These are phyloP conservation scores for Aspergillus ochraceus DNA, from an alignment of 2,329 filamentous ascomycete species.

Conservation along the genomic window DNA sequence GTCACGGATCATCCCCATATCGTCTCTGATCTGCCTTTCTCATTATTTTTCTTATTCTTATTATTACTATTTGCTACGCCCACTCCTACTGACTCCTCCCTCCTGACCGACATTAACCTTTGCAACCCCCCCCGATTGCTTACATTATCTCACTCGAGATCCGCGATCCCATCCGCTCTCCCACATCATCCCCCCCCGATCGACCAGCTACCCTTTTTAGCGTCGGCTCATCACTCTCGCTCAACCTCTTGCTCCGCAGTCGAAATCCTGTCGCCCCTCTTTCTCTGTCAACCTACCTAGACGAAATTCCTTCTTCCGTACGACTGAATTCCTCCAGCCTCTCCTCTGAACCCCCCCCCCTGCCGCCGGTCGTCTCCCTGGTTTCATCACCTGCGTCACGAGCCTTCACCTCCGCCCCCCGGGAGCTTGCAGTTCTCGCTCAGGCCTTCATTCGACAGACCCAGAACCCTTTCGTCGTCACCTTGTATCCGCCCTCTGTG, in stretches of 20 bases:
- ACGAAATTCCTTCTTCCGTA: background rate
- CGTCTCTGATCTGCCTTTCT: background rate
- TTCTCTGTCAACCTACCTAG: constrained; percentile 11
- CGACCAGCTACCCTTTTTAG: constrained; percentile 25
- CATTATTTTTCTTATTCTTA: background rate
- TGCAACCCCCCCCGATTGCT: constrained; percentile 12
- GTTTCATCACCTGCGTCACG: constrained; percentile 21
- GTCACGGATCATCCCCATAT: background rate
- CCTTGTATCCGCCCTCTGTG: constrained; percentile 11
- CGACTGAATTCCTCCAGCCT: constrained; percentile 1
- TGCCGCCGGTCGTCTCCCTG: constrained; percentile 12
- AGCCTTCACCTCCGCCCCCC: constrained; percentile 17
- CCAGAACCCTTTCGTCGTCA: constrained; percentile 14
- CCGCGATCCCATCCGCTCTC: constrained; percentile 23
- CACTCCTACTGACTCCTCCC: background rate
- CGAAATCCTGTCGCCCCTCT: constrained; percentile 26
- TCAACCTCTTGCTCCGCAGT: constrained; percentile 24
- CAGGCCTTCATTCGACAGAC: constrained; percentile 17
- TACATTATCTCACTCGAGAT: constrained; percentile 27
- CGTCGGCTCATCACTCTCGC: constrained; percentile 26
- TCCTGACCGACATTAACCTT: constrained; percentile 2
- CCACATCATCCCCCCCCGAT: constrained; percentile 25
- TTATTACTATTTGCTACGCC: too few species aligned
- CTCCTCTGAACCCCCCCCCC: constrained; percentile 7
- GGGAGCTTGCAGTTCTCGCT: constrained; percentile 22